Evolutionary conservation across 2,329 filamentous ascomycete species (phyloP), one percentile per base, ranked within the genome.

Genomic region (Paecilomyces fulvus): DNA sequence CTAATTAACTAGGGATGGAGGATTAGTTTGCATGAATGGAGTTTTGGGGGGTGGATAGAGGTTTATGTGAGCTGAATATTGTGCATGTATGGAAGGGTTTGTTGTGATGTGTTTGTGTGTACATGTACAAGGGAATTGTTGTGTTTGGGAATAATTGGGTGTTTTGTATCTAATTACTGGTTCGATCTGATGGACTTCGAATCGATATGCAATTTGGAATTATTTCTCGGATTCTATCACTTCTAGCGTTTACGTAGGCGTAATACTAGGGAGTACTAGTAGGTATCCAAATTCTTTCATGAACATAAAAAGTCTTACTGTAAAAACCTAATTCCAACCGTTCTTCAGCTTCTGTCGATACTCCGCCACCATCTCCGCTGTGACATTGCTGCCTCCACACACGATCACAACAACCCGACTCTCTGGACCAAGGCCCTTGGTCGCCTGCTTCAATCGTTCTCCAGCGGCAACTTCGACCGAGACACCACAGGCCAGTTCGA

Each of bases 401-500:
- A 70, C 67, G 60, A 73, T 54, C n/a, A 72, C 58, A 10, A 73
- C 69, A 33, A 73, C 69, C 20, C 67, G 67, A 55, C 64, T 72
- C 9, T 72, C 63, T 4, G 63, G 63, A 12, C 25, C 59, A 7
- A 73, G 55, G 30, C 64, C 64, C 17, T 63, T 61, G 12, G 70
- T 55, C 3, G 58, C 58, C 31, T 68, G 60, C 55, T 59, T 67
- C 52, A 72, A 55, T 51, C 55, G 56, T 21, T 55, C 53, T 20
- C 59, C 60, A n/a, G 64, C 31, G 7, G 61, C 70, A 58, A 67
- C 59, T 52, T 72, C 88, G 17, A 95, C 73, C 52, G 85, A 87
- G 3, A 92, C 90, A 0, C 91, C 90, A 69, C 91, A 95, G 0
- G 90, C 84, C 30, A 86, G 77, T 75, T 96, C 92, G 5, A 95